Conservation (phyloP, 805 yeast species). For the Deakozyma indianensis region DNA sequence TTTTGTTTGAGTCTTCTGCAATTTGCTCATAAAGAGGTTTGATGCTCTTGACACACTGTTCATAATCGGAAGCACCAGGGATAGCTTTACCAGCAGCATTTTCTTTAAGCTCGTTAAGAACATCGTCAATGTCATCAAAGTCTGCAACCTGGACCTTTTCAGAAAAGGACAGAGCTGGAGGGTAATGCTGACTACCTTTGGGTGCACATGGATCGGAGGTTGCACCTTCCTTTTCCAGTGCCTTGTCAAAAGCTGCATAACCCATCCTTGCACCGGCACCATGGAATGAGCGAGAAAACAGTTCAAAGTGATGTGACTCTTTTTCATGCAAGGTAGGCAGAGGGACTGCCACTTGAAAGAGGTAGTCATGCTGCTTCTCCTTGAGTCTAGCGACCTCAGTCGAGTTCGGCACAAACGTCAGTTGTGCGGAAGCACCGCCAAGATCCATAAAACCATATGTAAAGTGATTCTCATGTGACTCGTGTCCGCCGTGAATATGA, state of each 20-base stretch:
- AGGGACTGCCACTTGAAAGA: conserved; percentile 19
- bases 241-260: conserved; percentile 29
- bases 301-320: conserved; percentile 19
- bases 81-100: neutral
- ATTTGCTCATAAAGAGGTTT: conserved; percentile 24
- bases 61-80: neutral
- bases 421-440: conserved; percentile 57
- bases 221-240: conserved; percentile 17
- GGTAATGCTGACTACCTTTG: neutral
- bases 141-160: neutral
- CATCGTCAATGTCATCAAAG: neutral
- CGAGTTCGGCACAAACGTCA: conserved; percentile 44
- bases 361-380: conserved; percentile 32
- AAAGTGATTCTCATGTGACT: conserved; percentile 19
- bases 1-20: neutral
- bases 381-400: conserved; percentile 31
- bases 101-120: neutral
- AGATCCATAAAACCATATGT: conserved; percentile 46
- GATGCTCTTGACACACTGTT: neutral
- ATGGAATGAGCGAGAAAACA: conserved; percentile 41
- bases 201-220: conserved; percentile 1
- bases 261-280: conserved; percentile 52
- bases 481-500: conserved; percentile 25
- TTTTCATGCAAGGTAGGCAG: conserved; percentile 5
- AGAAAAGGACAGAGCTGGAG: neutral